Evolutionary conservation across 2,329 filamentous ascomycete genomes (phyloP), one percentile per base, ranked within the genome.

Genomic region (Thelonectria discophora): DNA sequence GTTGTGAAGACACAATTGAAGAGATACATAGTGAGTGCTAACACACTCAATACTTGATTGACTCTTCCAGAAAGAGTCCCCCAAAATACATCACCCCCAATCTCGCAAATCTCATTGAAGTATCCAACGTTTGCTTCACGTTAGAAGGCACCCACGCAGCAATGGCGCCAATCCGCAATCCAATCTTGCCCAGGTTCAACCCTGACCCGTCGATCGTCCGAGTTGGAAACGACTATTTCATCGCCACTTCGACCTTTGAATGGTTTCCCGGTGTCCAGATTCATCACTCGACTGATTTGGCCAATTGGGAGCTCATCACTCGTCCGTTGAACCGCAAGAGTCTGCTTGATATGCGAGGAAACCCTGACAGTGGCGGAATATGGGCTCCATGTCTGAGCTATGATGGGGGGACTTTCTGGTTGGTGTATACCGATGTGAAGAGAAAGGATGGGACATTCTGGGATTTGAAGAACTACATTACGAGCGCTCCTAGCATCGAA

Each of bases 371-470:
- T 72, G 85, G 84, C 65, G 85, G 85, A 46, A 77, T 89, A n/a
- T 89, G 86, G 85, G 86, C 87, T 2, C 87, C 87, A 0, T 89
- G 86, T 68, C 78, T 90, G 18, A 85, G 82, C 0, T 85, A 89
- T 64, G 86, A 88, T 65, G 86, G 85, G 47, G 77, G 82, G 2
- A 81, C 76, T 57, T 89, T 88, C 74, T 89, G 83, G 81, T 81
- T 89, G 6, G 86, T 89, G 2, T 89, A 88, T 73, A 88, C 86
- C 1, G 86, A 89, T 67, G 86, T 89, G 20, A 89, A 88, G 76
- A 84, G 87, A 65, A 89, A 89, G 72, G 87, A 89, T 66, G 87
- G 87, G 13, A 85, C 82, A 2, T 88, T 88, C 79, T 88, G 87
- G 72, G 86, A 88, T 67, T 80, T 84, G 1, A 86, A 83, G 65